Conservation (phyloP, 2,329 filamentous ascomycete species). For the Trichothecium sympodiale region DNA sequence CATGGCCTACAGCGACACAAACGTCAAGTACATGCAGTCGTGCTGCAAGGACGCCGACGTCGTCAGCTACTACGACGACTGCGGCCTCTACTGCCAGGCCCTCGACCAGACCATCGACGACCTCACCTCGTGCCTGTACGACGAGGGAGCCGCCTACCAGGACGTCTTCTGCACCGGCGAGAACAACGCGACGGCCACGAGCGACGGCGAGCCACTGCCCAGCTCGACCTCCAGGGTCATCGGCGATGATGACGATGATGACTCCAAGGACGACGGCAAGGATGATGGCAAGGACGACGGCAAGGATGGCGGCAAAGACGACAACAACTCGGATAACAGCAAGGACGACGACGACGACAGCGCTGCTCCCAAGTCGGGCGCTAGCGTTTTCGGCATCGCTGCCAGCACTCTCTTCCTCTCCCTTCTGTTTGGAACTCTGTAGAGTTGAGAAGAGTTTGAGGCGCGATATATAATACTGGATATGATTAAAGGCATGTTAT, state of each 20-base stretch:
- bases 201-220: conserved; percentile 15
- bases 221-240: conserved; percentile 17
- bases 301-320: conserved; percentile 2
- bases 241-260: conserved; percentile 6
- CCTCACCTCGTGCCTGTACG: conserved; percentile 24
- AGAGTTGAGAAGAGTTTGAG: too few relatives aligned
- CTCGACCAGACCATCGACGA: conserved; percentile 17
- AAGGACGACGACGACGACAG: conserved; percentile 7
- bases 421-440: conserved; percentile 7
- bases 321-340: conserved; percentile 5
- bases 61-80: conserved; percentile 32
- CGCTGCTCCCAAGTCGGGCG: conserved; percentile 12
- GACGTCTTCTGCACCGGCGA: conserved; percentile 33
- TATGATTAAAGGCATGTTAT: too few relatives aligned
- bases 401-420: conserved; percentile 25
- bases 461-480: too few relatives aligned
- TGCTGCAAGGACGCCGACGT: conserved; percentile 35
- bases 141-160: conserved; percentile 21
- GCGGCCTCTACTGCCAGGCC: conserved; percentile 37
- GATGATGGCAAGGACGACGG: background rate
- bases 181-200: conserved; percentile 24
- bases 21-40: conserved; percentile 28
- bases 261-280: conserved; percentile 2
- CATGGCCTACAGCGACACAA: conserved; percentile 24
- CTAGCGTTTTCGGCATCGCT: conserved; percentile 20